Base-by-base conservation (phyloP, 2,329 filamentous ascomycete species). In the Scleromitrula shiraiana region DNA sequence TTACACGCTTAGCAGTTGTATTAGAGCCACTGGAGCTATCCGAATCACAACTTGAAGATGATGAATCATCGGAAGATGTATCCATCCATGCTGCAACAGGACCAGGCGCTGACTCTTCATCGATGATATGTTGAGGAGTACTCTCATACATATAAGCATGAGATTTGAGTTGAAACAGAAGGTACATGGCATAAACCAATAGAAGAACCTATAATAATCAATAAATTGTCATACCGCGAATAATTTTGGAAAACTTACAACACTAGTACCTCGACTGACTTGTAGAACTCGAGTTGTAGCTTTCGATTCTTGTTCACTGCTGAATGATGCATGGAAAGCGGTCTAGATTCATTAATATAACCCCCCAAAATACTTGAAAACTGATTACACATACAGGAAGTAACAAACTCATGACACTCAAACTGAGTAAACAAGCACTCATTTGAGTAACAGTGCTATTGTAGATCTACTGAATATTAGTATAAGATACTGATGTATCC, bases 361-460 rank as follows among this genome's bases (percentile, higher is more conserved):
- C 5, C 14, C 17, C 7, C 14, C 19, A 7, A 15, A 14, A 6
- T 12, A 32, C n/a, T 9, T 5, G 26, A 23, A 20, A 20, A n/a
- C n/a, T n/a, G n/a, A 8, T 7, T 30, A 4, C 12, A 67, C 78
- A 58, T 68, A 85, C 83, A 1, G 90, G 89, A 10, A 96, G 69
- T 22, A 95, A 76, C 19, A 95, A 73, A 70, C 89, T 95, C 68
- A 88, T 90, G 52, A 95, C 90, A 62, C 86, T 90, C 66, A 95
- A 68, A 71, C 88, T 94, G 57, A 96, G 77, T 58, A 96, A 74
- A 69, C 88, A 95, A 43, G 90, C 90, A 64, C 88, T 95, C 88
- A 95, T 95, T 65, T 96, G 89, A 1, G 89, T 95, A 50, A 95
- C 88, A 19, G 88, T 95, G 68, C 82, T 93, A 69, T 95, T 96